phyloP scores from a whole-genome alignment of 768 basidiomycete species.

The Boletus pseudopeckii region DNA sequence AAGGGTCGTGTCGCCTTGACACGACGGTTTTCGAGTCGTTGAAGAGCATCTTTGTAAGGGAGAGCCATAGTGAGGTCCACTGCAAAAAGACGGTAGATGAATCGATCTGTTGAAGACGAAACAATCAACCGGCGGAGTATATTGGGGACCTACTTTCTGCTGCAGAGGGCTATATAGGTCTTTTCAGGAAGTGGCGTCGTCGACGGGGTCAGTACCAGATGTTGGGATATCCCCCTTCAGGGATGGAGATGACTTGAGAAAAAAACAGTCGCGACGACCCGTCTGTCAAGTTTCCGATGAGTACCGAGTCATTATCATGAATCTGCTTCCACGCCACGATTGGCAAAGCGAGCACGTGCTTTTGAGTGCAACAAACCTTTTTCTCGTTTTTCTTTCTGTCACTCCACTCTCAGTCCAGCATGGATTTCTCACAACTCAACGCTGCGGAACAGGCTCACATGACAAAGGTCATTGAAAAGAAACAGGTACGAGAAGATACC shows the following conservation, averaged over 20 bases:
- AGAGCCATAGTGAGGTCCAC: slow-evolving; percentile 60
- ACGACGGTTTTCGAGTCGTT: slow-evolving; percentile 80
- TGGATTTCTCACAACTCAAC: slow-evolving; percentile 93
- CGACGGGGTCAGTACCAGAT: slow-evolving; percentile 12
- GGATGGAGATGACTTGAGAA: neutral
- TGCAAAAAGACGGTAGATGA: slow-evolving; percentile 6
- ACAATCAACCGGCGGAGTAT: neutral
- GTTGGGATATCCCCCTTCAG: neutral
- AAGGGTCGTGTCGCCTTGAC: slow-evolving; percentile 85
- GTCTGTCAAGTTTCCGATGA: neutral
- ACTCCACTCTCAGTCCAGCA: slow-evolving; percentile 30
- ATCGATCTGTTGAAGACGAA: slow-evolving; percentile 19
- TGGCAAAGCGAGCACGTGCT: slow-evolving; percentile 13
- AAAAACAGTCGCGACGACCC: neutral
- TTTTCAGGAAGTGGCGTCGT: neutral
- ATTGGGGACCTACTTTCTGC: slow-evolving; percentile 18
- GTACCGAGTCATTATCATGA: neutral
- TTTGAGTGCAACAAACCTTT: neutral
- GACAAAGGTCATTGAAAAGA: slow-evolving; percentile 91
- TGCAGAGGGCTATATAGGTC: slow-evolving; percentile 13
- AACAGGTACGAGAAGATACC: slow-evolving; percentile 61
- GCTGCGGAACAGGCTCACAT: slow-evolving; percentile 94
- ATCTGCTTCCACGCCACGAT: slow-evolving; percentile 5
- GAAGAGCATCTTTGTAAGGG: slow-evolving; percentile 74
- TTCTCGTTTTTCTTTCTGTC: neutral